A percentile compares a stretch with the other conserved stretches of the same genome.
Conservation (phyloP, 495 filamentous ascomycete species). For the Pyrenopolyporus hunteri region DNA sequence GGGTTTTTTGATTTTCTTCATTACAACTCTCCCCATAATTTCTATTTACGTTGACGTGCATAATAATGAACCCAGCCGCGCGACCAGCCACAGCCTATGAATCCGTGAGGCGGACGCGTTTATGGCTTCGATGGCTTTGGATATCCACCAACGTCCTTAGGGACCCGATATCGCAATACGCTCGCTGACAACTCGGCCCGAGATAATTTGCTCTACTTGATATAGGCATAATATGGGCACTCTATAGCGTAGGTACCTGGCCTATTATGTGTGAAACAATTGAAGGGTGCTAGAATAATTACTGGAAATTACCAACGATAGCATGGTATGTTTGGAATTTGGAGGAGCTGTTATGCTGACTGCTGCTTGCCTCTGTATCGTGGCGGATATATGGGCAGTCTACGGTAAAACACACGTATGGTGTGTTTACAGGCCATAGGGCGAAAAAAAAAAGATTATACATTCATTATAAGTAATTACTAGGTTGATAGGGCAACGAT, state of each 20-base stretch:
- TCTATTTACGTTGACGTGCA: constrained; percentile 37
- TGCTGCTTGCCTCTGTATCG: no score
- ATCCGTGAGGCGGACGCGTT: constrained; percentile 24
- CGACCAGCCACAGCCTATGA: constrained; percentile 24
- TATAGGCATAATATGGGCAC: not conserved
- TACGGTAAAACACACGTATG: not conserved
- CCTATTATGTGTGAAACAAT: no score
- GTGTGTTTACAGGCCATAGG: not conserved
- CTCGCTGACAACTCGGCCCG: constrained; percentile 2
- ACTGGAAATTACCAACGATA: not conserved
- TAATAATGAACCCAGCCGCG: constrained; percentile 18
- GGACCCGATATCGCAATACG: constrained; percentile 7
- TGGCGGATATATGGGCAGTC: no score
- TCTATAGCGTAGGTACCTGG: no score
- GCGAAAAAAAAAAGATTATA: not conserved
- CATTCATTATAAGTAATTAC: not conserved
- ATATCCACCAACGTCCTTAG: constrained; percentile 1
- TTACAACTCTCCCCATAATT: constrained; percentile 29
- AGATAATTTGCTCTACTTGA: constrained; percentile 3
- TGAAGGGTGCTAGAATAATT: no score
- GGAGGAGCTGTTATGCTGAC: not conserved
- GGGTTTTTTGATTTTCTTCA: constrained; percentile 11
- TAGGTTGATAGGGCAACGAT: not conserved
- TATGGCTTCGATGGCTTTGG: constrained; percentile 10
- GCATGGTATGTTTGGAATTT: not conserved